A percentile compares a stretch with the other conserved stretches of the same genome.
These are phyloP conservation scores for Cladorrhinum sp. DNA, from an alignment of 2,329 filamentous ascomycete species.

Conservation along the genomic window DNA sequence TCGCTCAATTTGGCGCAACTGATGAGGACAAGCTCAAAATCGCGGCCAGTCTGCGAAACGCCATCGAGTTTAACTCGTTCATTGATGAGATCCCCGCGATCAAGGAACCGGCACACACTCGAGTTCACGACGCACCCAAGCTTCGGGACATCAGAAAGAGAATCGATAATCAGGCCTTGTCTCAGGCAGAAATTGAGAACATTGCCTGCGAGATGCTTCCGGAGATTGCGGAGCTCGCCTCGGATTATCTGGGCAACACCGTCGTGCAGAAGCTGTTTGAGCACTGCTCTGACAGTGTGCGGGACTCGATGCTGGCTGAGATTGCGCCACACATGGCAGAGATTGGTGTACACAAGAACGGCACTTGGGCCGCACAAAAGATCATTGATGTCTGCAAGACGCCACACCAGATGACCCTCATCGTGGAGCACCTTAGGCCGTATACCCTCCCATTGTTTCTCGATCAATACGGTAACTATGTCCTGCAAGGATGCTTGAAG, in stretches of 20 bases:
- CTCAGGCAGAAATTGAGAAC: conserved; percentile 82
- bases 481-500: conserved; percentile 91
- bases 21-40: conserved; percentile 75
- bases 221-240: conserved; percentile 90
- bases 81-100: conserved; percentile 84
- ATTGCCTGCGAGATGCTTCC: conserved; percentile 93
- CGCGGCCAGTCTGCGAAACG: conserved; percentile 67
- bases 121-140: conserved; percentile 90
- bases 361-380: conserved; percentile 98
- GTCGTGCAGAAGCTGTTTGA: conserved; percentile 99
- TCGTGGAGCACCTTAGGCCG: conserved; percentile 78
- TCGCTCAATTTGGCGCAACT: conserved; percentile 80
- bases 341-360: conserved; percentile 98
- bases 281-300: conserved; percentile 84
- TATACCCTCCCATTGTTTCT: conserved; percentile 91
- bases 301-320: conserved; percentile 84
- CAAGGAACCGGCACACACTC: conserved; percentile 80
- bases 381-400: conserved; percentile 96
- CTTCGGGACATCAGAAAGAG: conserved; percentile 94
- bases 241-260: conserved; percentile 96
- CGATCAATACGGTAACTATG: conserved; percentile 98
- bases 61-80: conserved; percentile 71
- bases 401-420: conserved; percentile 74
- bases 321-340: conserved; percentile 92
- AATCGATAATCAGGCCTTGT: conserved; percentile 91